Conservation (phyloP, 2,329 filamentous ascomycete genomes). For the Fusarium caatingaense region DNA sequence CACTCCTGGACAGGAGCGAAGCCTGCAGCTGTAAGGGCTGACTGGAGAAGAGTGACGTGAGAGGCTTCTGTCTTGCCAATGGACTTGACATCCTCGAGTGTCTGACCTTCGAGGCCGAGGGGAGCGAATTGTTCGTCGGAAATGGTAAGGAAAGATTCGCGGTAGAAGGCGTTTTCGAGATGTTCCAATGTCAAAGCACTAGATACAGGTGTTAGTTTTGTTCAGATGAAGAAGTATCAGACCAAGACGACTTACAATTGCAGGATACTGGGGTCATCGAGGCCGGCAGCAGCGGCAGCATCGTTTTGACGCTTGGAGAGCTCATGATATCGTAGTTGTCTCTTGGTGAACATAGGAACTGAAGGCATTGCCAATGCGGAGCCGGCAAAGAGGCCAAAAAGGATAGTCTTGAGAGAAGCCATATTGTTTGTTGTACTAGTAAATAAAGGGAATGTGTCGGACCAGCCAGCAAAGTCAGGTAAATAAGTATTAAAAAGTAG, state of each 20-base stretch:
- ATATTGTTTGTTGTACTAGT: slow-evolving; percentile 45
- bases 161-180: slow-evolving; percentile 79
- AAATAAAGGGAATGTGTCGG: slow-evolving; percentile 30
- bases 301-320: slow-evolving; percentile 63
- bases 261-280: slow-evolving; percentile 66
- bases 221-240: background rate
- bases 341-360: slow-evolving; percentile 55
- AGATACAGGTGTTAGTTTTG: background rate
- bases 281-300: slow-evolving; percentile 58
- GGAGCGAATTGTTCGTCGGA: slow-evolving; percentile 71
- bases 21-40: slow-evolving; percentile 63
- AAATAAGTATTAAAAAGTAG: slow-evolving; percentile 21
- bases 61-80: slow-evolving; percentile 72
- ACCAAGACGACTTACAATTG: slow-evolving; percentile 62
- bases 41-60: slow-evolving; percentile 57
- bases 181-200: slow-evolving; percentile 77
- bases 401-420: slow-evolving; percentile 54
- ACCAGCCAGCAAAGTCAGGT: slow-evolving; percentile 38
- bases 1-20: slow-evolving; percentile 75
- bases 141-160: slow-evolving; percentile 76
- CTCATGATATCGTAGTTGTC: slow-evolving; percentile 60
- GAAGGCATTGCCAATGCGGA: slow-evolving; percentile 61
- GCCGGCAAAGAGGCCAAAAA: slow-evolving; percentile 59
- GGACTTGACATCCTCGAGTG: slow-evolving; percentile 64
- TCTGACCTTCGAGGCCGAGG: slow-evolving; percentile 48